A percentile compares a stretch with the other conserved stretches of the same genome.
Conservation (phyloP, 1,284 basidiomycete genomes). For the Sanghuangporus weigelae region DNA sequence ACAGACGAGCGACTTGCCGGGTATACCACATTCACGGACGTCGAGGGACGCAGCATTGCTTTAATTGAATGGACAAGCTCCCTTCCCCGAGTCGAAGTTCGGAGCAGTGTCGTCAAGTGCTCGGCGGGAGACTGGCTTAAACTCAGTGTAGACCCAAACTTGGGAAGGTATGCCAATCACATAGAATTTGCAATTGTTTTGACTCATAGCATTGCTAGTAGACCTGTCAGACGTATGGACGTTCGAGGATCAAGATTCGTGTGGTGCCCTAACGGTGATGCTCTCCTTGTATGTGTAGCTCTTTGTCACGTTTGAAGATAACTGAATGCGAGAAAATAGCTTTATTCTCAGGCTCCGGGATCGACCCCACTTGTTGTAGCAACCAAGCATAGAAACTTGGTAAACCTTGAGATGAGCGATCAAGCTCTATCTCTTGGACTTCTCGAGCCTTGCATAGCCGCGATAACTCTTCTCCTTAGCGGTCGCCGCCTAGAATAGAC, state of each 20-base stretch:
- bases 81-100: constrained; percentile 47
- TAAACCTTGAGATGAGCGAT: constrained; percentile 16
- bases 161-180: constrained; percentile 36
- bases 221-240: constrained; percentile 36
- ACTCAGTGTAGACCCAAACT: constrained; percentile 37
- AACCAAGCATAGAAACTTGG: constrained; percentile 10
- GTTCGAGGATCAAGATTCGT: constrained; percentile 35
- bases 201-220: neutral
- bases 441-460: constrained; percentile 18
- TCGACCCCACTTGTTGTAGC: constrained; percentile 11
- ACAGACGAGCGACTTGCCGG: constrained; percentile 46
- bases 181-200: neutral
- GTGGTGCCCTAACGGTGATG: constrained; percentile 38
- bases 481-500: constrained; percentile 16
- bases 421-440: constrained; percentile 15
- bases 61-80: constrained; percentile 49
- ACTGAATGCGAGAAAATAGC: constrained; percentile 1
- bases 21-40: constrained; percentile 50
- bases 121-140: constrained; percentile 49
- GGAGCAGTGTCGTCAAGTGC: constrained; percentile 43
- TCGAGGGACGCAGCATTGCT: constrained; percentile 42
- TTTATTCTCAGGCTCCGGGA: constrained; percentile 14
- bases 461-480: constrained; percentile 16
- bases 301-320: neutral
- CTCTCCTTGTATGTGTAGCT: constrained; percentile 35